Evolutionary conservation across 805 yeast genomes (phyloP).

Genomic region (Brettanomyces nanus): DNA sequence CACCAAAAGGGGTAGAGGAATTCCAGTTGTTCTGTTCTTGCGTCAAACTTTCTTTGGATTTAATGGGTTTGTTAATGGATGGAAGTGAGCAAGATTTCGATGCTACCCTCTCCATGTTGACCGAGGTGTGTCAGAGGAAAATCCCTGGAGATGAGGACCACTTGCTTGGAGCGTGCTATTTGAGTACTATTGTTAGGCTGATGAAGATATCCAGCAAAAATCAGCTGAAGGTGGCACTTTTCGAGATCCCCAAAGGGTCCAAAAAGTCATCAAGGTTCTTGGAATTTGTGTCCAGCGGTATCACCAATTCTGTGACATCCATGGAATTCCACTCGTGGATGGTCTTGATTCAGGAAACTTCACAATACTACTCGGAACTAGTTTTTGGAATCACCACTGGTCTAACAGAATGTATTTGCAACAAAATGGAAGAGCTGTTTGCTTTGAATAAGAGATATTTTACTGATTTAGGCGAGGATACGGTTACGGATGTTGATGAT

Average conservation of each 20-base stretch:
- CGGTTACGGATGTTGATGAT: slow-evolving; percentile 24
- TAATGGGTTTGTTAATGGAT: slow-evolving; percentile 39
- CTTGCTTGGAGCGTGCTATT: slow-evolving; percentile 14
- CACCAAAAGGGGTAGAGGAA: slow-evolving; percentile 13
- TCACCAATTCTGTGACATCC: slow-evolving; percentile 14
- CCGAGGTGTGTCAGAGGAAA: slow-evolving; percentile 9
- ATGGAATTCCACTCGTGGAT: slow-evolving; percentile 23
- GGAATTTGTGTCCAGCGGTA: slow-evolving; percentile 20
- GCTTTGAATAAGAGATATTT: slow-evolving; percentile 8
- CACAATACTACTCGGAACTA: slow-evolving; percentile 20
- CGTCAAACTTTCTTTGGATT: slow-evolving; percentile 34
- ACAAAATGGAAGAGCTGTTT: slow-evolving; percentile 20
- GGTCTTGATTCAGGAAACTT: slow-evolving; percentile 14
- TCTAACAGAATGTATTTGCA: slow-evolving; percentile 21
- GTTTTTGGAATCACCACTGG: slow-evolving; percentile 16
- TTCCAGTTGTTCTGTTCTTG: slow-evolving; percentile 29
- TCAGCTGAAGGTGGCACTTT: slow-evolving; percentile 9
- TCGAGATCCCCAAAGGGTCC: slow-evolving; percentile 9
- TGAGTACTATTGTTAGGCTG: slow-evolving; percentile 16
- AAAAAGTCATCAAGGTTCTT: slow-evolving; percentile 12
- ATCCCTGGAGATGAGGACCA: slow-evolving; percentile 8
- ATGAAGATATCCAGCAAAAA: slow-evolving; percentile 20
- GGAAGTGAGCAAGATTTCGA: slow-evolving; percentile 52
- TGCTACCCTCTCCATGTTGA: slow-evolving; percentile 15
- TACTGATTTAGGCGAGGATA: slow-evolving; percentile 10